These are phyloP conservation scores for Cryptosporidium sp. DNA, from an alignment of 169 alveolate genomes.

Conservation along the genomic window DNA sequence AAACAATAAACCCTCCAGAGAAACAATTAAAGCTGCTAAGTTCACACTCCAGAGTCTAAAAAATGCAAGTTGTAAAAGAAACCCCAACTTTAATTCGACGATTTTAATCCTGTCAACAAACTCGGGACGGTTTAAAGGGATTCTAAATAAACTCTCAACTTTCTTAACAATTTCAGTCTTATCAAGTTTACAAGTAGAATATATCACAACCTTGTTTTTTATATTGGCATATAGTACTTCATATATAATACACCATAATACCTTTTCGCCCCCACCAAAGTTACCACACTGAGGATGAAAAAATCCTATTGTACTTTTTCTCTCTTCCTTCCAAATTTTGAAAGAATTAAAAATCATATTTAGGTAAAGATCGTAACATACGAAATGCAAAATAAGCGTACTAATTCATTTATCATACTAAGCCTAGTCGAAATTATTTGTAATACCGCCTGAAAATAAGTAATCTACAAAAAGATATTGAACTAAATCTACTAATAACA, in stretches of 20 bases:
- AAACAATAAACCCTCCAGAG: slow-evolving; percentile 37
- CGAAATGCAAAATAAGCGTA: background rate
- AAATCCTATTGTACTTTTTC: slow-evolving; percentile 56
- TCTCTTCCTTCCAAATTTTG: slow-evolving; percentile 23
- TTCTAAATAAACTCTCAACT: slow-evolving; percentile 5
- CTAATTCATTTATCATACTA: background rate
- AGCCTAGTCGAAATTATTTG: background rate
- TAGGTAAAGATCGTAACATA: background rate
- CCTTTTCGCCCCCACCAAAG: slow-evolving; percentile 78
- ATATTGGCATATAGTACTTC: slow-evolving; percentile 4
- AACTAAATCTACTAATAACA: background rate
- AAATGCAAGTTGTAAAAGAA: background rate
- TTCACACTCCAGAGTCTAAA: slow-evolving; percentile 45
- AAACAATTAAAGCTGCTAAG: slow-evolving; percentile 47
- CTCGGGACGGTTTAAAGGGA: slow-evolving; percentile 8
- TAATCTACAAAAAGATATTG: background rate
- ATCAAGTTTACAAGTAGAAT: slow-evolving; percentile 1
- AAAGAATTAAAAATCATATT: slow-evolving; percentile 8
- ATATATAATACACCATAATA: slow-evolving; percentile 72
- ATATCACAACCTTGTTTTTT: slow-evolving; percentile 34
- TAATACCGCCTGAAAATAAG: background rate
- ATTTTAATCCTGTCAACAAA: slow-evolving; percentile 37
- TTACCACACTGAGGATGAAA: slow-evolving; percentile 76
- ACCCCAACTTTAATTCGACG: slow-evolving; percentile 14
- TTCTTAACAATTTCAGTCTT: slow-evolving; percentile 2